phyloP scores from a whole-genome alignment of 768 basidiomycete genomes.

The Zangia roseola region DNA sequence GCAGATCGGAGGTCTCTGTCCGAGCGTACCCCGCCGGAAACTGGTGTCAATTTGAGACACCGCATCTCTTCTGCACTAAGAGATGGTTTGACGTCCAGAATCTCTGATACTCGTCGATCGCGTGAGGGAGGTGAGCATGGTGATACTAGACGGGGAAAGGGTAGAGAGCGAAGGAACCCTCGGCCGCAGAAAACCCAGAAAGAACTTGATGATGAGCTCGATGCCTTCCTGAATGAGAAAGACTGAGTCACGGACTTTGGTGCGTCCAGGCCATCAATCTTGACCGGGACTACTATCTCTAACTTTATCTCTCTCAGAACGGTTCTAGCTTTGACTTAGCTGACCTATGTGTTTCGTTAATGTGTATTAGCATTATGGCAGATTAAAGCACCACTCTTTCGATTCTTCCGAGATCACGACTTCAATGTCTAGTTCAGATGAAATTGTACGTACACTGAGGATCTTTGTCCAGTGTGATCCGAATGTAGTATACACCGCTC shows the following conservation, averaged over 20 bases:
- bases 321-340: not conserved
- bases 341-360: not conserved
- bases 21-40: constrained; percentile 50
- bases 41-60: constrained; percentile 39
- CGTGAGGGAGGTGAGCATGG: constrained; percentile 23
- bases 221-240: constrained; percentile 66
- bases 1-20: constrained; percentile 63
- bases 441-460: too few species aligned
- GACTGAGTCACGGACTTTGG: constrained; percentile 29
- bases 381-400: constrained; percentile 13
- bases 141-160: constrained; percentile 27
- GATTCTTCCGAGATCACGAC: too few species aligned
- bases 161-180: constrained; percentile 39
- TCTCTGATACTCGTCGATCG: constrained; percentile 16
- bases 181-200: constrained; percentile 60
- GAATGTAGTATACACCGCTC: too few species aligned
- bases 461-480: too few species aligned
- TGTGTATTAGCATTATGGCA: constrained; percentile 4
- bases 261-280: constrained; percentile 1
- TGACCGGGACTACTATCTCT: not conserved
- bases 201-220: constrained; percentile 81
- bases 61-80: constrained; percentile 43
- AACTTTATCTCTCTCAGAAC: not conserved
- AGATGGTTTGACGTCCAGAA: constrained; percentile 18
- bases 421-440: too few species aligned